Percentiles rank a stretch among this genome's conserved stretches.
These are phyloP conservation scores for Suillus clintonianus DNA, from an alignment of 768 basidiomycete species.

Conservation along the genomic window DNA sequence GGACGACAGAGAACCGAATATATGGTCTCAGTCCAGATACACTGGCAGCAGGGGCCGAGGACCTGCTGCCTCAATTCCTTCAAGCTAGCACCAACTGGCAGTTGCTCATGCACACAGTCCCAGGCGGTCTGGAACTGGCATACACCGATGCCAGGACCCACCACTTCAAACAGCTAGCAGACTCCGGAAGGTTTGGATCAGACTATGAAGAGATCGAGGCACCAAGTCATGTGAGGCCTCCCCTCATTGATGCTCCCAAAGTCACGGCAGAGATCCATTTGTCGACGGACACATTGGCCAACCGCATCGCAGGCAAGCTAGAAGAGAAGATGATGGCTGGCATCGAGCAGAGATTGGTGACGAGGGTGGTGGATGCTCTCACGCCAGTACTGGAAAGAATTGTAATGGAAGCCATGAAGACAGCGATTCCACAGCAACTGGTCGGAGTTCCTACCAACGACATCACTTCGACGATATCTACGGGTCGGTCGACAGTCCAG, in stretches of 20 bases:
- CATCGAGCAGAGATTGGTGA: too few relatives aligned
- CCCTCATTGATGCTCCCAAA: too few relatives aligned
- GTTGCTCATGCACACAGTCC: not conserved
- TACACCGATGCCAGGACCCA: not conserved
- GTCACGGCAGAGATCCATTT: too few relatives aligned
- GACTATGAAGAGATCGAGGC: too few relatives aligned
- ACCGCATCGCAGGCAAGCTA: not conserved
- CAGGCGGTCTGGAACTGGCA: not conserved
- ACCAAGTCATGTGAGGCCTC: too few relatives aligned
- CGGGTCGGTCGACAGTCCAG: too few relatives aligned
- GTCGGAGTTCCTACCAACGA: too few relatives aligned
- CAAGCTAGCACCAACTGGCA: slow-evolving; percentile 19
- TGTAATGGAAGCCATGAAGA: too few relatives aligned
- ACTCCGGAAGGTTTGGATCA: not conserved
- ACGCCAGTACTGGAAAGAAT: too few relatives aligned
- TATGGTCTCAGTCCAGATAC: slow-evolving; percentile 29
- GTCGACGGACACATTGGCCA: not conserved
- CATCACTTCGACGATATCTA: not conserved
- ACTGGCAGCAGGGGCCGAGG: slow-evolving; percentile 21
- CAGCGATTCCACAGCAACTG: too few relatives aligned
- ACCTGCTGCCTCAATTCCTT: slow-evolving; percentile 24
- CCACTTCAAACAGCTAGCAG: not conserved
- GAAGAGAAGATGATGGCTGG: too few relatives aligned
- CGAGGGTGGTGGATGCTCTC: too few relatives aligned
- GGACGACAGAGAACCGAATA: slow-evolving; percentile 19